Evolutionary conservation across 306 rosid genomes (phyloP).

Genomic region (Hippophae gyantsensis): DNA sequence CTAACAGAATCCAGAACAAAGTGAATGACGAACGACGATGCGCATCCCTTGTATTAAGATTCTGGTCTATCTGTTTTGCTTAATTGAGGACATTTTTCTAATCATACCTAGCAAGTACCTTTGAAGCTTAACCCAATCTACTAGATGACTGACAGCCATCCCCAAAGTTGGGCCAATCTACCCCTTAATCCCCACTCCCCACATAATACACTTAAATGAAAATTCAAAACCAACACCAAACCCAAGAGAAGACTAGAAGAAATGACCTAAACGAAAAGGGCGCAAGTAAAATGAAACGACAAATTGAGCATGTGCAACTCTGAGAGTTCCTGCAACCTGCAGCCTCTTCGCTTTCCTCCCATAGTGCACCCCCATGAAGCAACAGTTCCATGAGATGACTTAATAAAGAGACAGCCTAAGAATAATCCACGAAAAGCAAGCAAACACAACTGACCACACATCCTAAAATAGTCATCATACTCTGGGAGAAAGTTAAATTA

Average conservation of each 20-base stretch:
- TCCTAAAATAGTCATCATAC: conserved; percentile 29
- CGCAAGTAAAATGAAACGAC: conserved; percentile 5
- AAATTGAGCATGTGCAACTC: conserved; percentile 15
- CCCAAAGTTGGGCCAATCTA: conserved; percentile 4
- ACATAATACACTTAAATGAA: conserved; percentile 4
- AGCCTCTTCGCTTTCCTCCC: conserved; percentile 9
- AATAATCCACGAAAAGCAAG: conserved; percentile 20
- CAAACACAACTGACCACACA: conserved; percentile 25
- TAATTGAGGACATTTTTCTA: conserved; percentile 47
- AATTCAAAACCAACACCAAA: conserved; percentile 13
- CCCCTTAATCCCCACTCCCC: conserved; percentile 18
- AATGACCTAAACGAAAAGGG: neutral
- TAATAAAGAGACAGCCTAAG: conserved; percentile 12
- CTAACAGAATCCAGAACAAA: conserved; percentile 85
- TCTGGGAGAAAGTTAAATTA: conserved; percentile 42
- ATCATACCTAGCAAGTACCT: conserved; percentile 43
- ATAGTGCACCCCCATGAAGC: conserved; percentile 16
- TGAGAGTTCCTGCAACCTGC: conserved; percentile 16
- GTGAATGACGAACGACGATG: conserved; percentile 81
- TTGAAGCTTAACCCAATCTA: conserved; percentile 31
- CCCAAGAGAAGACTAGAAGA: conserved; percentile 15
- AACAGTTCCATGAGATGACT: conserved; percentile 20
- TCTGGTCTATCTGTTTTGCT: conserved; percentile 57
- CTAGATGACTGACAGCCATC: conserved; percentile 28
- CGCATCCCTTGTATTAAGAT: conserved; percentile 65